These are phyloP conservation scores for Xylariales sp. DNA, from an alignment of 2,329 filamentous ascomycete species.

Conservation along the genomic window DNA sequence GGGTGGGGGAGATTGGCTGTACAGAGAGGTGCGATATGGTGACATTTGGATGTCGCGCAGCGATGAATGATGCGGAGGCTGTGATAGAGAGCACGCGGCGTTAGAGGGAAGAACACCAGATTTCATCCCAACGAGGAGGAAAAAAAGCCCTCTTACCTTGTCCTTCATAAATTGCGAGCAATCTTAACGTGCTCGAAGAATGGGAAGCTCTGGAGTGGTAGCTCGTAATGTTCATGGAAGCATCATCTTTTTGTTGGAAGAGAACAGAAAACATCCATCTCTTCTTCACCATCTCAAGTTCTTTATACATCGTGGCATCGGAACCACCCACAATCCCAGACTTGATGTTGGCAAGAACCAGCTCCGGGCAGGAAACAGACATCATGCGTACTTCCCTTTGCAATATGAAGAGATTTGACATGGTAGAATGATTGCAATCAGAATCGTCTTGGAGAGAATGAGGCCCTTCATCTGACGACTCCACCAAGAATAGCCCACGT, in stretches of 20 bases:
- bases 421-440: too few species aligned
- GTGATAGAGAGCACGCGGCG: too few species aligned
- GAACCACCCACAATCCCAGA: slow-evolving; percentile 41
- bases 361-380: slow-evolving; percentile 45
- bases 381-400: slow-evolving; percentile 52
- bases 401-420: slow-evolving; percentile 32
- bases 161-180: slow-evolving; percentile 48
- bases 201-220: slow-evolving; percentile 10
- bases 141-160: slow-evolving; percentile 35
- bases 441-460: too few species aligned
- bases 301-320: slow-evolving; percentile 43
- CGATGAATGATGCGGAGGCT: slow-evolving; percentile 48
- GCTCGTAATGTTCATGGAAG: slow-evolving; percentile 12
- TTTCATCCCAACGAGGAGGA: too few species aligned
- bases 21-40: slow-evolving; percentile 43
- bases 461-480: too few species aligned
- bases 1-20: slow-evolving; percentile 33
- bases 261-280: slow-evolving; percentile 59
- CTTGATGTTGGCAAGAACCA: slow-evolving; percentile 51
- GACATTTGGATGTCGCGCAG: slow-evolving; percentile 33
- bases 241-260: slow-evolving; percentile 36
- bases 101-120: too few species aligned
- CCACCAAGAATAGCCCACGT: too few species aligned
- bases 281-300: slow-evolving; percentile 51
- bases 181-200: slow-evolving; percentile 22